Evolutionary conservation across 768 basidiomycete species (phyloP), one percentile per base, ranked within the genome.

Genomic region (Kwoniella sp.): DNA sequence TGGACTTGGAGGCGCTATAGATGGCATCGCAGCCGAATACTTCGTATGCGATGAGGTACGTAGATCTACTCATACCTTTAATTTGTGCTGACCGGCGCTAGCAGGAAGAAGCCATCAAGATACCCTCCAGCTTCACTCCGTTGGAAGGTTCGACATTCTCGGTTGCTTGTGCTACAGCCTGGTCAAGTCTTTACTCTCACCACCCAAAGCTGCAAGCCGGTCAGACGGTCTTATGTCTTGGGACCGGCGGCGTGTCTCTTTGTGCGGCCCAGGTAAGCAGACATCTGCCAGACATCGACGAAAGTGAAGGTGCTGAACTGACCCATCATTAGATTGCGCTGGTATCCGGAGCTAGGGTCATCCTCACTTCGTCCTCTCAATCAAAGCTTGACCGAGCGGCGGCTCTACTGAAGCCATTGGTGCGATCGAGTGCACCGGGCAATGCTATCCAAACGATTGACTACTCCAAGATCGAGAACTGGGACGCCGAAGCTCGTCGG

Each of bases 61-160:
- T n/a, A 49, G 58, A 27, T 17, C 15, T 4, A 19, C 40, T 44
- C 40, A 19, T 44, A 44, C 17, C 10, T 9, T 9, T 44, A 9
- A 9, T 10, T 9, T 15, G 40, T 19, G 40, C 40, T 44, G 40
- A 44, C 17, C 10, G 17, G 7, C 3, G 8, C 17, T 25, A 36
- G 17, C 48, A 58, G 58, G 64, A 67, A 59, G 70, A 77, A 33
- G 80, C 89, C 10, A 85, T 89, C 19, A 71, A 60, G 3, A 82
- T 88, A 55, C 88, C 88, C 0, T 77, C 82, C 3, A 84, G 87
- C 72, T 81, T 88, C 21, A 84, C 83, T 1, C 87, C 85, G 67
- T 85, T 86, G 64, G 86, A 90, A 72, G 88, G 84, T 0, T 85
- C 88, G 0, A 87, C 87, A 24, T 79, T 89, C 5, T 85, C 87